Evolutionary conservation across 345 rosid genomes (phyloP).

Genomic region (Mallotus nudiflorus): DNA sequence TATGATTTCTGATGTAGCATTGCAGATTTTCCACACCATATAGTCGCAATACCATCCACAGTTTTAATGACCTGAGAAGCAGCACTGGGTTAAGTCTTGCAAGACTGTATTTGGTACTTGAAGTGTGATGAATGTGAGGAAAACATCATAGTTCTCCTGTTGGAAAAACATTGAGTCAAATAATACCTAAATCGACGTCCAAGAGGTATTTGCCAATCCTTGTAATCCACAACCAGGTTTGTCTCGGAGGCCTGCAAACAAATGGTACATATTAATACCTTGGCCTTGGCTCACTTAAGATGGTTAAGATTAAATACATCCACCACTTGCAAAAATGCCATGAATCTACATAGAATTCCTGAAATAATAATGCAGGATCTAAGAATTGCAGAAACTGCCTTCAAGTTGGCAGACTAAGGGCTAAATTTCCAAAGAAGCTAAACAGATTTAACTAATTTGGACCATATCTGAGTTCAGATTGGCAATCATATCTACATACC

Average conservation of each 20-base stretch:
- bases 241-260: constrained; percentile 68
- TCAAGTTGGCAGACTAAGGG: constrained; percentile 2
- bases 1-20: constrained; percentile 72
- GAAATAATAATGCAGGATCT: background rate
- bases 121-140: background rate
- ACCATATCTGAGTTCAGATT: too few relatives aligned
- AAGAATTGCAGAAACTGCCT: background rate
- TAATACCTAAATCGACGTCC: constrained; percentile 88
- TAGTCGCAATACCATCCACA: constrained; percentile 87
- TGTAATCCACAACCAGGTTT: constrained; percentile 86
- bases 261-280: background rate
- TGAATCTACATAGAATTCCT: background rate
- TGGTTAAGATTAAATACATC: background rate
- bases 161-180: constrained; percentile 9
- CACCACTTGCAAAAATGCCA: background rate
- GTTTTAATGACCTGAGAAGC: constrained; percentile 66
- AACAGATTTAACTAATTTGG: too few relatives aligned
- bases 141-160: background rate
- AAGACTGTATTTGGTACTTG: background rate
- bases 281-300: background rate
- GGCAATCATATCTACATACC: too few relatives aligned
- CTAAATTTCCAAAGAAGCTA: background rate
- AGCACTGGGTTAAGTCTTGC: constrained; percentile 8
- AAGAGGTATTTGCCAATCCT: constrained; percentile 97
- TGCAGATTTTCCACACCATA: constrained; percentile 75